Evolutionary conservation across 2,329 filamentous ascomycete species (phyloP), one percentile per base, ranked within the genome.

Genomic region (Talaromyces verruculosus): DNA sequence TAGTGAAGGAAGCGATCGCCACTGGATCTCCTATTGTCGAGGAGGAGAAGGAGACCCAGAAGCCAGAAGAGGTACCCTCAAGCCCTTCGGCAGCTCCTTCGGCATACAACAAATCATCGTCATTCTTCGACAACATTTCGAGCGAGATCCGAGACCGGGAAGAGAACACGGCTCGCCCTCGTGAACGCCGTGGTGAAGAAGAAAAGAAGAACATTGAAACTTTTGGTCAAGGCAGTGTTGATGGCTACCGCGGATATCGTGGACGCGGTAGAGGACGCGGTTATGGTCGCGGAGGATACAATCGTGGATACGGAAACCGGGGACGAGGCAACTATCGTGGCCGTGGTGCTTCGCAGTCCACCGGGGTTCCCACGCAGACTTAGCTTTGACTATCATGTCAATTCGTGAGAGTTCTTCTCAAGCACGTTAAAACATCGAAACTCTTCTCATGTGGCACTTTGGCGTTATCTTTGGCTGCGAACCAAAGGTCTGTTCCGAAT

Each of bases 51-150:
- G 68, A 80, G 3, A 76, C 83, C 0, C 81, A 81, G 37, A 80
- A 78, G 8, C 51, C 53, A 25, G 60, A 66, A 33, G 69, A 76
- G 17, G 39, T 45, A 0, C 78, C 84, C 28, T 76, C 77, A 11
- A 68, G 72, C 15, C 68, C 74, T 15, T 77, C 78, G 41, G 78
- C 76, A 13, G 71, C 71, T 65, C 73, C 79, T 13, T 83, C 82
- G 35, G 85, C 87, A 0, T 99, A 99, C 81, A 94, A 97, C 82
- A 97, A 93, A 80, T 85, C 89, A 5, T 88, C 83, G 3, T 97
- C 92, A 1, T 99, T 99, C 84, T 99, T 99, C 75, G 95, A 99
- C 80, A 97, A 99, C 78, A 97, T 99, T 69, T 96, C 92, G 0
- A 96, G 92, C 70, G 95, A 99, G 76, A 86, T 91, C 68, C 96